Evolutionary conservation across 805 yeast species (phyloP).

Genomic region (Zygotorulaspora chibaensis): DNA sequence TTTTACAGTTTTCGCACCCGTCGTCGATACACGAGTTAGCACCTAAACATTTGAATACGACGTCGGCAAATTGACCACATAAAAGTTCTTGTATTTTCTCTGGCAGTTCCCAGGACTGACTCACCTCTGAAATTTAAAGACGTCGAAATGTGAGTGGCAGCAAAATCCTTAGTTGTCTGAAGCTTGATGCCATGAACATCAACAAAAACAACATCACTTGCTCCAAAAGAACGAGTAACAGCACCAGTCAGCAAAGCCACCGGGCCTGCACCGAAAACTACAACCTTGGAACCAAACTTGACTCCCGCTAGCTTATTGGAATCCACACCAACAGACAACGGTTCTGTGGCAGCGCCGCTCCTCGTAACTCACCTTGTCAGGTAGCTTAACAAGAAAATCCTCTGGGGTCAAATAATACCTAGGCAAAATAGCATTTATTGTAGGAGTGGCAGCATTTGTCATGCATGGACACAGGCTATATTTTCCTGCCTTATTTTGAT

Average conservation of each 20-base stretch:
- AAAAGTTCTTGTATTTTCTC: slow-evolving; percentile 29
- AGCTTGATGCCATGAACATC: slow-evolving; percentile 68
- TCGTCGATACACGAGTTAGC: slow-evolving; percentile 67
- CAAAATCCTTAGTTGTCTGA: slow-evolving; percentile 58
- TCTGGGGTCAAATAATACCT: slow-evolving; percentile 71
- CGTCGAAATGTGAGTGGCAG: slow-evolving; percentile 59
- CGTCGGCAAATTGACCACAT: slow-evolving; percentile 40
- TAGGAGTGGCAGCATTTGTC: slow-evolving; percentile 90
- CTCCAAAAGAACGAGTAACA: slow-evolving; percentile 72
- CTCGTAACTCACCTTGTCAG: slow-evolving; percentile 70
- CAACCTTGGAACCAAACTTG: slow-evolving; percentile 61
- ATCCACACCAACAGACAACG: slow-evolving; percentile 81
- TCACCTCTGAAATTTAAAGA: slow-evolving; percentile 43
- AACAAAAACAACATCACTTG: slow-evolving; percentile 59
- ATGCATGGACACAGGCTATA: slow-evolving; percentile 82
- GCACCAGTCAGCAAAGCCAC: slow-evolving; percentile 74
- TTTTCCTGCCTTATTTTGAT: slow-evolving; percentile 69
- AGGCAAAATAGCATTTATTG: slow-evolving; percentile 73
- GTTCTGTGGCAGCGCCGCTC: slow-evolving; percentile 87
- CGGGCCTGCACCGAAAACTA: slow-evolving; percentile 86
- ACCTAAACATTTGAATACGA: slow-evolving; percentile 82
- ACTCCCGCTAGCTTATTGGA: slow-evolving; percentile 59
- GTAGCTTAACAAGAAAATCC: slow-evolving; percentile 75
- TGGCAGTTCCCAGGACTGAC: slow-evolving; percentile 30
- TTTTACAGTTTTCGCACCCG: slow-evolving; percentile 57